These are phyloP conservation scores for Saturnispora saitoi DNA, from an alignment of 805 yeast species.

Conservation along the genomic window DNA sequence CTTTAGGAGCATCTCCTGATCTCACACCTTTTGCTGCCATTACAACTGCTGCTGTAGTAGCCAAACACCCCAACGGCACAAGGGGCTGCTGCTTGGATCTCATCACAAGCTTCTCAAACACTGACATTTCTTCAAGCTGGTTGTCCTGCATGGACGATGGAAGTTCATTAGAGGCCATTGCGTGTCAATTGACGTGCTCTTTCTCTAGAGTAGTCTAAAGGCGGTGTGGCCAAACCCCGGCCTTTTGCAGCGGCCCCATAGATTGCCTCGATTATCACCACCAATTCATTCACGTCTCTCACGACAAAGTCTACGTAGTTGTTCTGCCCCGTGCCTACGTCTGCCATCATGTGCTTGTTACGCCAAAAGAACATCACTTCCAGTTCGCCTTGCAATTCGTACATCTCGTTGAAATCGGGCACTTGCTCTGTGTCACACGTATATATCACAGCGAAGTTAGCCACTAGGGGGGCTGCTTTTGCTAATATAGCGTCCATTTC, in stretches of 20 bases:
- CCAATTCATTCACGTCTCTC: conserved; percentile 77
- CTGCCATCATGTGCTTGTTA: conserved; percentile 96
- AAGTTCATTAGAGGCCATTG: conserved; percentile 31
- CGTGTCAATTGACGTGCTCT: neutral
- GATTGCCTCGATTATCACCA: conserved; percentile 82
- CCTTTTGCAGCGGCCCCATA: conserved; percentile 91
- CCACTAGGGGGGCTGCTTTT: conserved; percentile 71
- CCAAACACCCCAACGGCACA: conserved; percentile 74
- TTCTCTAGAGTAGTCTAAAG: conserved; percentile 45
- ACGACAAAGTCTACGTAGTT: conserved; percentile 81
- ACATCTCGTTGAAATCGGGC: conserved; percentile 85
- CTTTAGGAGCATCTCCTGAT: conserved; percentile 61
- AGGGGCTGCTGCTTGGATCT: conserved; percentile 80
- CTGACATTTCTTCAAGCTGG: conserved; percentile 42
- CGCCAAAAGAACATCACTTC: conserved; percentile 89
- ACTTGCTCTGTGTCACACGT: conserved; percentile 85
- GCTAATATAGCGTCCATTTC: conserved; percentile 81
- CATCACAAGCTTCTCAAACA: conserved; percentile 47
- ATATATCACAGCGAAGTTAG: conserved; percentile 82
- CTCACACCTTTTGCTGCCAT: conserved; percentile 72
- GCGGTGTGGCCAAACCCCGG: conserved; percentile 82
- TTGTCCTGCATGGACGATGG: conserved; percentile 44
- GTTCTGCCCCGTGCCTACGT: conserved; percentile 96
- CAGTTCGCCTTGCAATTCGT: conserved; percentile 83
- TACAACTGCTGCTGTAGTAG: conserved; percentile 73